Conservation (phyloP, 139 green algal genomes). For the Micractinium conductrix region DNA sequence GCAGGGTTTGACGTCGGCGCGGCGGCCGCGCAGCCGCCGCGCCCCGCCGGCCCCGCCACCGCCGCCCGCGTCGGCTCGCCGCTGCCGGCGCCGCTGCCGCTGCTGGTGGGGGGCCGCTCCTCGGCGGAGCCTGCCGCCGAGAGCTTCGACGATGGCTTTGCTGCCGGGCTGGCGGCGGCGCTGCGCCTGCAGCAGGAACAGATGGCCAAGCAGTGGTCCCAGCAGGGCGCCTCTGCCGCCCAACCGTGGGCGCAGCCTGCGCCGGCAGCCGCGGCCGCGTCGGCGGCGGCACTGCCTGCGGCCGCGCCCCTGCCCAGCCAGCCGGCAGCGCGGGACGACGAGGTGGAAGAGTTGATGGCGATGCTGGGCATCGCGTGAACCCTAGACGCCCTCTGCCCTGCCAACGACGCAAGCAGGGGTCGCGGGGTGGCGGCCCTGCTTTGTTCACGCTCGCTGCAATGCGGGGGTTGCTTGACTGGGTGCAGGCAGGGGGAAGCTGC, state of each 20-base stretch:
- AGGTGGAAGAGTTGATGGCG: slow-evolving; percentile 3
- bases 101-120: background rate
- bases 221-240: too few species aligned
- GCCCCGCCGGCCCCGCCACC: too few species aligned
- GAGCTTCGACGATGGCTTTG: background rate
- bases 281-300: too few species aligned
- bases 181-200: slow-evolving; percentile 2
- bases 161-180: background rate
- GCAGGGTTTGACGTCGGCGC: background rate
- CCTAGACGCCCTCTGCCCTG: too few species aligned
- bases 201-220: too few species aligned
- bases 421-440: too few species aligned
- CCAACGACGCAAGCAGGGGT: too few species aligned
- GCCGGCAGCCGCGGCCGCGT: background rate
- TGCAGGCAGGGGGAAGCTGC: too few species aligned
- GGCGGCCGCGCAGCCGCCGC: background rate
- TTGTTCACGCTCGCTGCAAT: too few species aligned
- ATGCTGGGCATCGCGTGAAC: slow-evolving; percentile 23
- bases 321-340: background rate
- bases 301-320: too few species aligned
- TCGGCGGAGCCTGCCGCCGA: background rate
- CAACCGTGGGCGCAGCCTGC: too few species aligned
- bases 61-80: background rate
- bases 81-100: background rate
- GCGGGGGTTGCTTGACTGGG: too few species aligned